Evolutionary conservation across 192 early-diverging fungal species (phyloP), one percentile per base, ranked within the genome.

Genomic region (Funneliformis geosporum): DNA sequence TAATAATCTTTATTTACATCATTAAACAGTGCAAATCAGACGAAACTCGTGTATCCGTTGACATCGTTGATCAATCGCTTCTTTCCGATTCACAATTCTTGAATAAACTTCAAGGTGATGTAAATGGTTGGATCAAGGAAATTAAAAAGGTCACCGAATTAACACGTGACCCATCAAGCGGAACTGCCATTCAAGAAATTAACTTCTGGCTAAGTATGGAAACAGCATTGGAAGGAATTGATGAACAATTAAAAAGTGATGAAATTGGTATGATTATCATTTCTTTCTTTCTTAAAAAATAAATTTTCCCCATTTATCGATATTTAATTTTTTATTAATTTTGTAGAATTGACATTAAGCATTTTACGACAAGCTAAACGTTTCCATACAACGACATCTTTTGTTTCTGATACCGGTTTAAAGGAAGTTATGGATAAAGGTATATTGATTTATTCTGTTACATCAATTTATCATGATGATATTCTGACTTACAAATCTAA

Each of bases 201-300:
- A 97, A 97, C 85, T 99, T 99, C 84, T 99, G 98, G 98, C 86
- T 97, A 43, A 93, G 92, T 70, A 97, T 99, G 96, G 98, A 99
- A 84, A 87, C 91, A 21, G 96, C 95, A 28, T 85, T 99, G 62
- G 93, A 94, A 77, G 89, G 92, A 72, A 97, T 99, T 79, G 96
- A 99, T 79, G 94, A 96, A 76, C 96, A 98, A 86, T 85, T 99
- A 44, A 95, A 94, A 87, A 94, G 93, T 83, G 96, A 97, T 72
- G 91, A 94, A 84, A 90, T 95, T 66, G 85, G 88, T 89, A 80
- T 76, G 84, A 23, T 25, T 16, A 33, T 60, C 44, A 61, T 8
- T 33, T 7, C 18, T 55, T 55, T 55, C 18, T 21, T 55, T 50
- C 14, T 50, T 0, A 0, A 50, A 50, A 50, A 50, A 16, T 16